Percentiles rank a stretch among this genome's conserved stretches.
These are phyloP conservation scores for Diaporthe vaccinii DNA, from an alignment of 2,329 filamentous ascomycete species.

Conservation along the genomic window DNA sequence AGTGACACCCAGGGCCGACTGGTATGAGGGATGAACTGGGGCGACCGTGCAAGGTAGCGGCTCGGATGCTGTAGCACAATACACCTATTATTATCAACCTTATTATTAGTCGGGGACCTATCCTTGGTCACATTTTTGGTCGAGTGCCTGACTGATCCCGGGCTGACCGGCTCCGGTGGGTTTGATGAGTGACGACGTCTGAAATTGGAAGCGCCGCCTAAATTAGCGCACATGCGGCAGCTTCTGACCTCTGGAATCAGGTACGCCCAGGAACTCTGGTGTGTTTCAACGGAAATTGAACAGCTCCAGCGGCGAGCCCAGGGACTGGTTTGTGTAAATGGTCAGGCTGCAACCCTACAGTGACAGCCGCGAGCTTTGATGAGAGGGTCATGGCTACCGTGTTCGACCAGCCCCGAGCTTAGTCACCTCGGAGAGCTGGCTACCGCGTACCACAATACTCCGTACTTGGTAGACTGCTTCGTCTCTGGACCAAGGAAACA, in stretches of 20 bases:
- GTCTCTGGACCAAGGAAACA: constrained; percentile 1
- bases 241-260: neutral
- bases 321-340: constrained; percentile 17
- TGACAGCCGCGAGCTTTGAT: constrained; percentile 29
- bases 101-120: constrained; percentile 21
- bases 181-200: constrained; percentile 21
- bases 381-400: constrained; percentile 28
- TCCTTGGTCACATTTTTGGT: constrained; percentile 6
- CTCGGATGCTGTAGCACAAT: neutral
- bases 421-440: neutral
- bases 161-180: constrained; percentile 26
- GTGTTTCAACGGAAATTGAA: constrained; percentile 29
- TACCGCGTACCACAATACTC: neutral
- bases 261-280: constrained; percentile 15
- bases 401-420: constrained; percentile 3
- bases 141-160: constrained; percentile 10
- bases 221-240: constrained; percentile 34
- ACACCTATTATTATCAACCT: neutral
- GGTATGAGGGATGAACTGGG: neutral
- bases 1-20: constrained; percentile 12
- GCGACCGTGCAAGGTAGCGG: neutral
- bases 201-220: constrained; percentile 28
- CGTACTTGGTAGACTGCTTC: neutral
- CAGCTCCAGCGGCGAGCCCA: constrained; percentile 25
- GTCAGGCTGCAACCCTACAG: constrained; percentile 7